Evolutionary conservation across 371 early-diverging fungal species (phyloP).

Genomic region (Syncephalastrum sp.): DNA sequence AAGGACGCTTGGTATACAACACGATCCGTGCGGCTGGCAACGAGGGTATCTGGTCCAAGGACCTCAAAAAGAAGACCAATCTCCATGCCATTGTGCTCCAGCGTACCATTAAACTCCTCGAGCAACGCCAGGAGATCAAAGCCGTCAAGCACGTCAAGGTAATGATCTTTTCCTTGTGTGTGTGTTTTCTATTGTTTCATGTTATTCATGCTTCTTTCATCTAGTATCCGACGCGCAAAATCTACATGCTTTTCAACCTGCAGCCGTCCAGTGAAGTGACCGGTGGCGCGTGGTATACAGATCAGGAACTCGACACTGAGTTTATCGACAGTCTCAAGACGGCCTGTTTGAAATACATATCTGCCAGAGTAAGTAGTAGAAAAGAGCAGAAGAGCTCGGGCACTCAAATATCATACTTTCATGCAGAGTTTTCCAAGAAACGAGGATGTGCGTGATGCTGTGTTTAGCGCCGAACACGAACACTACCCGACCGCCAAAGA

Average conservation of each 20-base stretch:
- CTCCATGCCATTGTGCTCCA: conserved; percentile 82
- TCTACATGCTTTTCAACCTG: conserved; percentile 92
- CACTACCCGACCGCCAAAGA: conserved; percentile 75
- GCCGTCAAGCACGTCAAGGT: conserved; percentile 93
- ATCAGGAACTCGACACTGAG: conserved; percentile 93
- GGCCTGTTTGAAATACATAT: conserved; percentile 77
- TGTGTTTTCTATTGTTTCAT: not conserved
- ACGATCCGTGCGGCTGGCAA: conserved; percentile 80
- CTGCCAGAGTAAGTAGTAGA: conserved; percentile 51
- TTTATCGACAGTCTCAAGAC: conserved; percentile 87
- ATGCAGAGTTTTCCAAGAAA: conserved; percentile 67
- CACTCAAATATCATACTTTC: not conserved
- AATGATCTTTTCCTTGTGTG: not conserved
- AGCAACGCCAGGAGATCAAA: conserved; percentile 87
- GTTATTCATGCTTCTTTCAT: conserved; percentile 5
- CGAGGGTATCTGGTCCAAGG: conserved; percentile 92
- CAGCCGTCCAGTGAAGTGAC: conserved; percentile 93
- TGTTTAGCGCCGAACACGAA: conserved; percentile 56
- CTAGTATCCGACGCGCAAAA: conserved; percentile 83
- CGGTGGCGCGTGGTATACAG: conserved; percentile 98
- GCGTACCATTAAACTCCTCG: conserved; percentile 81
- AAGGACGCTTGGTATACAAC: conserved; percentile 71
- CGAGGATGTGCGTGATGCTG: conserved; percentile 42
- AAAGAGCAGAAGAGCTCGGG: not conserved
- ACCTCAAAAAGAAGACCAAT: conserved; percentile 83